Conservation (phyloP, 495 filamentous ascomycete species). For the Hypoxylon intermedium region DNA sequence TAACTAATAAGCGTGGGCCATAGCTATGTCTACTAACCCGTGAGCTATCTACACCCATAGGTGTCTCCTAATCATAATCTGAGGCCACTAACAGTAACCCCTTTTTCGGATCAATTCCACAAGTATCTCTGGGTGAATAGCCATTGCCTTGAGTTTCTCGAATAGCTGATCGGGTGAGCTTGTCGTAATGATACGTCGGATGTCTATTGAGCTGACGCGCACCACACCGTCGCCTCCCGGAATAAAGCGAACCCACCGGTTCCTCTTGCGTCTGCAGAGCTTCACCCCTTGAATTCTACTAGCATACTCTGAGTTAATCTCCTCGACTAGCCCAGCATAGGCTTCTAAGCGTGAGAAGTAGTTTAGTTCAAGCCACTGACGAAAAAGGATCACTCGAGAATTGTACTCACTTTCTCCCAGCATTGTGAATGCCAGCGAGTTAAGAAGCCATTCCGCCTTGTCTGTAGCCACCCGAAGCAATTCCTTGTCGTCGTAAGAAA, state of each 20-base stretch:
- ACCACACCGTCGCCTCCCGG: background rate
- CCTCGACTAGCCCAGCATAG: background rate
- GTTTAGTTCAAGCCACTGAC: background rate
- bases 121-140: slow-evolving; percentile 8
- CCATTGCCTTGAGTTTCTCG: slow-evolving; percentile 8
- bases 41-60: too few relatives aligned
- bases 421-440: slow-evolving; percentile 4
- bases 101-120: background rate
- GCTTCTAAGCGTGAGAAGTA: background rate
- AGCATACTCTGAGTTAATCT: background rate
- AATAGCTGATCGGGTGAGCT: background rate
- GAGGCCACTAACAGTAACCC: too few relatives aligned
- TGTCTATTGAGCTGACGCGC: slow-evolving; percentile 2
- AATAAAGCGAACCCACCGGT: slow-evolving; percentile 8
- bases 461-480: background rate
- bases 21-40: too few relatives aligned
- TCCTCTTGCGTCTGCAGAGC: background rate
- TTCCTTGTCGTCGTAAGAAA: background rate
- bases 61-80: too few relatives aligned
- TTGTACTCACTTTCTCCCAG: background rate
- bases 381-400: background rate
- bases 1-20: too few relatives aligned
- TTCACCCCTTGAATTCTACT: background rate
- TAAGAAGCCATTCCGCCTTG: slow-evolving; percentile 3
- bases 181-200: slow-evolving; percentile 4